Evolutionary conservation across 23 red algal genomes (phyloP), one percentile per base, ranked within the genome.

Genomic region (Cyanidium caldarium): DNA sequence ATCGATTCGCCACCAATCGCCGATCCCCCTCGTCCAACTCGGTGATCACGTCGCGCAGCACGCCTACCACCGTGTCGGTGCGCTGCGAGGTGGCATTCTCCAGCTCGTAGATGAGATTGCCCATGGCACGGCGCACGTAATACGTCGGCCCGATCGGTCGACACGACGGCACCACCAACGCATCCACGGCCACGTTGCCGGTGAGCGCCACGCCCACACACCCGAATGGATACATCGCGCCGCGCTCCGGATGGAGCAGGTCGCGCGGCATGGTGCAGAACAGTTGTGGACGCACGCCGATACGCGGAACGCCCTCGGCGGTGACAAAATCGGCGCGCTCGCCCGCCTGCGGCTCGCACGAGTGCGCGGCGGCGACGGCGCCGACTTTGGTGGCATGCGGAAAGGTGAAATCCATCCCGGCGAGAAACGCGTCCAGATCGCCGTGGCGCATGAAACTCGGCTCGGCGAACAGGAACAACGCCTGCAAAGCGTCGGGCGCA

Each of bases 201-300:
- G 80, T 75, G 37, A 86, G 40, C n/a, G 65, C 43, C 36, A 86
- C 77, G 42, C 82, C 82, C 38, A 86, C 82, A 26, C 72, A 19
- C n/a, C 72, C 82, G 20, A 66, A 78, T 38, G 77, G 73, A 51
- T 74, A 41, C 46, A 86, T 10, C 3, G 66, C 67, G 35, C 40
- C 46, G 39, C 67, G 61, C 45, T 51, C 38, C 2, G 31, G 2
- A 31, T 65, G 67, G 34, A 86, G 66, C 0, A 86, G 68, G 39
- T 86, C 82, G 30, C 73, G 57, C 17, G 82, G 82, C 36, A 86
- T 65, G 38, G 82, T 86, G 30, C 82, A 86, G 56, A 78, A 72
- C 66, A 86, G 46, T 28, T 77, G 73, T 25, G n/a, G n/a, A n/a
- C n/a, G n/a, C n/a, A n/a, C n/a, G n/a, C n/a, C n/a, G n/a, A n/a